Percentiles rank a stretch among this genome's conserved stretches.
These are phyloP conservation scores for Linderina pennispora DNA, from an alignment of 192 early-diverging fungal species.

Conservation along the genomic window DNA sequence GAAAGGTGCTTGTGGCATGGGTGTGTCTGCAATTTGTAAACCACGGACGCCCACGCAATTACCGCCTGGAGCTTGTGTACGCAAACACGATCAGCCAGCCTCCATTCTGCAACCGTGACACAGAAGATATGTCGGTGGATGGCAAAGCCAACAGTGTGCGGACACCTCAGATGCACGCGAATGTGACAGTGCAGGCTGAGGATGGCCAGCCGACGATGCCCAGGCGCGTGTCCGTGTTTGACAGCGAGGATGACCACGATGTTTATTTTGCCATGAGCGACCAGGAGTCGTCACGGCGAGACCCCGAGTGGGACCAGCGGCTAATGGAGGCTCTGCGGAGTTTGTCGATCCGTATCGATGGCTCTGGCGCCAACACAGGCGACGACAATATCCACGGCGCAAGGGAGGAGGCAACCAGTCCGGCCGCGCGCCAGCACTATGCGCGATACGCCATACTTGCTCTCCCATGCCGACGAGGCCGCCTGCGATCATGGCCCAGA, in stretches of 20 bases:
- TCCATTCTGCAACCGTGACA: too few species aligned
- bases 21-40: conserved; percentile 80
- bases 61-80: conserved; percentile 41
- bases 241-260: conserved; percentile 5
- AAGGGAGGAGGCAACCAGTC: too few species aligned
- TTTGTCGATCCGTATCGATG: conserved; percentile 8
- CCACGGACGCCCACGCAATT: conserved; percentile 47
- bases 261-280: conserved; percentile 28
- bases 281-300: conserved; percentile 29
- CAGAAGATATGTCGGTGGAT: neutral
- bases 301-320: conserved; percentile 33
- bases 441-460: too few species aligned
- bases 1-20: conserved; percentile 81
- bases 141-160: too few species aligned
- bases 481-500: too few species aligned
- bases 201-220: neutral
- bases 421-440: too few species aligned
- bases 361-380: too few species aligned
- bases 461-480: too few species aligned
- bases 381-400: neutral
- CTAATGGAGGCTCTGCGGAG: conserved; percentile 28
- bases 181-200: too few species aligned
- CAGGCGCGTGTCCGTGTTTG: neutral
- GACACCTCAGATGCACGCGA: too few species aligned
- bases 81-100: too few species aligned